Conservation (phyloP, 2,329 filamentous ascomycete genomes). For the Pseudocercospora cruenta region DNA sequence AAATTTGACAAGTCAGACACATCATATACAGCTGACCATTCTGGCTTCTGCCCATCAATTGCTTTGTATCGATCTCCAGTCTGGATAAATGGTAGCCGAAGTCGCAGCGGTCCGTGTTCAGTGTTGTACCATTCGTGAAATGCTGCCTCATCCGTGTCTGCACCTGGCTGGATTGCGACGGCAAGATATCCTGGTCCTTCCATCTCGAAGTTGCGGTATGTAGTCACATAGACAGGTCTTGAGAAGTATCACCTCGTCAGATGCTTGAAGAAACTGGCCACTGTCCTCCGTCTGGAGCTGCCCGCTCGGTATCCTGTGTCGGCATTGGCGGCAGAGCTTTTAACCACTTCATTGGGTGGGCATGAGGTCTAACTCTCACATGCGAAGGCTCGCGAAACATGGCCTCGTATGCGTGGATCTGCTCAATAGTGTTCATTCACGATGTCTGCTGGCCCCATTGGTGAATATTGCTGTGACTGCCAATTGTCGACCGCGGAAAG, state of each 20-base stretch:
- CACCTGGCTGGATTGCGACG: slow-evolving; percentile 81
- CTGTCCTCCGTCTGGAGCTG: neutral
- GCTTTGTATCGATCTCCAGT: slow-evolving; percentile 82
- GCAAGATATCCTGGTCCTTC: slow-evolving; percentile 70
- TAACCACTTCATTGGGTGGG: neutral
- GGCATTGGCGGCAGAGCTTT: slow-evolving; percentile 9
- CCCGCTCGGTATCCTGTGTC: neutral
- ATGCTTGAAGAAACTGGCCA: neutral
- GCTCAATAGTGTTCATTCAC: neutral
- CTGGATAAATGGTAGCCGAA: slow-evolving; percentile 72
- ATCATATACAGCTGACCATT: slow-evolving; percentile 82
- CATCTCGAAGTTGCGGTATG: slow-evolving; percentile 33
- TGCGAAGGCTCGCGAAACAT: neutral
- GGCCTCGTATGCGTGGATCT: neutral
- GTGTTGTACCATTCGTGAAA: slow-evolving; percentile 97
- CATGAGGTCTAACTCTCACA: neutral
- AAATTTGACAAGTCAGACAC: slow-evolving; percentile 74
- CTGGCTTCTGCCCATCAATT: slow-evolving; percentile 64
- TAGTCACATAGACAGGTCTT: neutral
- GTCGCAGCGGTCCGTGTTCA: slow-evolving; percentile 81
- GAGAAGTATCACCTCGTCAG: neutral
- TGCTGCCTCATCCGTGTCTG: slow-evolving; percentile 65
- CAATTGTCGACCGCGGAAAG: too few relatives aligned
- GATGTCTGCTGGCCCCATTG: neutral
- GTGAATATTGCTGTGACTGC: neutral